Base-by-base conservation (phyloP, 495 filamentous ascomycete species). In the Penicillium maclennaniae region DNA sequence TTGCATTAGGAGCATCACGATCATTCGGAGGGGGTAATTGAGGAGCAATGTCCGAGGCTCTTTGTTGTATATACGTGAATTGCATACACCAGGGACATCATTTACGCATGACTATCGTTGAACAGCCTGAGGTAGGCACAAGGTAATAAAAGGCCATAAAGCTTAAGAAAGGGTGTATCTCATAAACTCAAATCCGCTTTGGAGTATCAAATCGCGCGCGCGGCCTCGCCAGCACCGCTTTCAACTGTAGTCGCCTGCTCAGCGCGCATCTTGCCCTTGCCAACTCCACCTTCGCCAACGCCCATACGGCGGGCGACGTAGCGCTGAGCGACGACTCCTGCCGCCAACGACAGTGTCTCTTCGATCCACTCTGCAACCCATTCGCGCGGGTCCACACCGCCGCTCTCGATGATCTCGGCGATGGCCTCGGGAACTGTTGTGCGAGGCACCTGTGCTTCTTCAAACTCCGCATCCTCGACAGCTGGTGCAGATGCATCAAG, bases 321-420 rank as follows among this genome's bases (percentile, higher is more conserved):
- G 56, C 90, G 77, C 78, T 98, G 93, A n/a, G 93, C 93, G 10
- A 97, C 84, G 17, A 95, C 70, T 6, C 93, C 95, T 1, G 91
- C 80, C 5, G 84, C 82, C 47, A 97, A 69, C 38, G 77, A 82
- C n/a, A 98, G 78, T 0, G 85, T 73, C 69, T 97, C 95, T 72
- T 97, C 91, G 6, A 98, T 80, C 93, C 93, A 98, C 68, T 97
- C 95, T 0, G 92, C 85, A 34, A 95, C 88, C 93, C 93, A 98
- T 69, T 97, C 93, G 38, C 93, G 78, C 0, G 93, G 93, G 67
- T 98, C 93, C 3, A 97, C 87, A 31, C 92, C 93, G 16, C 95
- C 95, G 44, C 73, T 79, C 62, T 92, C 84, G 50, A 97, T 81
- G 55, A 97, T 95, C 67, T 93, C 87, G 1, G 79, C 78, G 57